A percentile compares a stretch with the other conserved stretches of the same genome.
Evolutionary conservation across 2,329 filamentous ascomycete genomes (phyloP).

Genomic region (Sordariomycetes sp.): DNA sequence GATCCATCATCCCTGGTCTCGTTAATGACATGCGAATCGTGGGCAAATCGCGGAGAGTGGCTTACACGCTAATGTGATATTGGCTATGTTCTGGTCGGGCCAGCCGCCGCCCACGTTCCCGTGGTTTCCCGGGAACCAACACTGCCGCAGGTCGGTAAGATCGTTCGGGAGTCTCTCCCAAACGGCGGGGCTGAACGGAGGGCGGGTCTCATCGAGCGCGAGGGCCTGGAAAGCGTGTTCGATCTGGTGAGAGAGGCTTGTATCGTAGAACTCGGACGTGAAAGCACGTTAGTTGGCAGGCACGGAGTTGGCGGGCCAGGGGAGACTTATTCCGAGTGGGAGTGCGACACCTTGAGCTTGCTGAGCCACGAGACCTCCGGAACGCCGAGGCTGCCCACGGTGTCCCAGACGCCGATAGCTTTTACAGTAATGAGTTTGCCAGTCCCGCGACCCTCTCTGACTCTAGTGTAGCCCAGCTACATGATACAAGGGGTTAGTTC

Average conservation of each 20-base stretch:
- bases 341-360: constrained; percentile 31
- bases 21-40: not conserved
- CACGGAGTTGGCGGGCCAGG: not conserved
- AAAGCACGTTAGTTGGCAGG: constrained; percentile 17
- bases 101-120: constrained; percentile 62
- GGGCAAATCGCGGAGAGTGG: not conserved
- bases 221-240: constrained; percentile 50
- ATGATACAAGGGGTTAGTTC: not conserved
- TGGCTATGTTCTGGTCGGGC: constrained; percentile 35
- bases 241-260: constrained; percentile 37
- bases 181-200: constrained; percentile 42
- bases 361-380: constrained; percentile 33
- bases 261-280: constrained; percentile 43
- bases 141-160: constrained; percentile 34
- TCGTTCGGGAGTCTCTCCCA: constrained; percentile 35
- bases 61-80: constrained; percentile 25
- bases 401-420: constrained; percentile 36
- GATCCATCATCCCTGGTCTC: constrained; percentile 42
- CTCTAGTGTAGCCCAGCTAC: constrained; percentile 2
- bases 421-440: constrained; percentile 12
- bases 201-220: constrained; percentile 44
- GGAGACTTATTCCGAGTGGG: constrained; percentile 33
- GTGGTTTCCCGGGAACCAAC: constrained; percentile 64
- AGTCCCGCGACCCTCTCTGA: not conserved
- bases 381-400: constrained; percentile 29